Percentiles rank a stretch among this genome's conserved stretches.
Conservation (phyloP, 805 yeast species). For the Blastobotrys mokoenaii region DNA sequence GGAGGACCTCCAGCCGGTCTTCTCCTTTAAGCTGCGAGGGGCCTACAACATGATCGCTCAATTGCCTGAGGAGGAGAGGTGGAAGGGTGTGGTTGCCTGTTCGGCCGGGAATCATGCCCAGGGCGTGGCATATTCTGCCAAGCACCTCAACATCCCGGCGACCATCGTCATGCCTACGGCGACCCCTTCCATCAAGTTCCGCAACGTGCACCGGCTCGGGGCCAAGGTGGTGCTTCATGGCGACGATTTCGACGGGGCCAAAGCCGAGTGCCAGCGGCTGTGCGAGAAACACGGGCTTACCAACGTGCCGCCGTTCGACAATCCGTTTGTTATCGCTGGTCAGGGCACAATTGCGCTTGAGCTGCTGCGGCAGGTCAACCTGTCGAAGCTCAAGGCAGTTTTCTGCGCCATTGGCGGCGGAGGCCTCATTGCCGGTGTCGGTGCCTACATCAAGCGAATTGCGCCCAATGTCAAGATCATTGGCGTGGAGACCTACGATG, state of each 20-base stretch:
- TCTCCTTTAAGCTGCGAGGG: constrained; percentile 92
- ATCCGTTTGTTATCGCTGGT: constrained; percentile 97
- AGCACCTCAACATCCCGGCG: constrained; percentile 77
- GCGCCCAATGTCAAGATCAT: constrained; percentile 97
- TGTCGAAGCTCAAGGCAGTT: constrained; percentile 71
- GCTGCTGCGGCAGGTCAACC: constrained; percentile 74
- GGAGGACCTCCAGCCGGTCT: constrained; percentile 91
- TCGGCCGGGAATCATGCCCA: constrained; percentile 99
- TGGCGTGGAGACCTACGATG: constrained; percentile 94
- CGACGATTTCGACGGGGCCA: constrained; percentile 92
- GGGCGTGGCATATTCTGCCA: constrained; percentile 93
- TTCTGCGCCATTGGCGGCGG: constrained; percentile 97
- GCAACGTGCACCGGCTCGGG: constrained; percentile 86
- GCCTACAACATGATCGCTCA: constrained; percentile 97
- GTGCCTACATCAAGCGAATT: constrained; percentile 80
- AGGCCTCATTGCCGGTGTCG: constrained; percentile 87
- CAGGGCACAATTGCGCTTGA: constrained; percentile 98
- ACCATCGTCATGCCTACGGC: constrained; percentile 98
- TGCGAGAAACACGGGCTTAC: constrained; percentile 64
- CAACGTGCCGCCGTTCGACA: constrained; percentile 96
- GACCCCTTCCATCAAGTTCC: constrained; percentile 90
- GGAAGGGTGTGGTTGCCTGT: constrained; percentile 91
- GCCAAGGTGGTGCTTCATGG: constrained; percentile 90
- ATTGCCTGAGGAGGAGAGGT: constrained; percentile 45
- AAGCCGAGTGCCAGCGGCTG: constrained; percentile 75